Conservation (phyloP, 495 filamentous ascomycete species). For the Arthonia radiata region DNA sequence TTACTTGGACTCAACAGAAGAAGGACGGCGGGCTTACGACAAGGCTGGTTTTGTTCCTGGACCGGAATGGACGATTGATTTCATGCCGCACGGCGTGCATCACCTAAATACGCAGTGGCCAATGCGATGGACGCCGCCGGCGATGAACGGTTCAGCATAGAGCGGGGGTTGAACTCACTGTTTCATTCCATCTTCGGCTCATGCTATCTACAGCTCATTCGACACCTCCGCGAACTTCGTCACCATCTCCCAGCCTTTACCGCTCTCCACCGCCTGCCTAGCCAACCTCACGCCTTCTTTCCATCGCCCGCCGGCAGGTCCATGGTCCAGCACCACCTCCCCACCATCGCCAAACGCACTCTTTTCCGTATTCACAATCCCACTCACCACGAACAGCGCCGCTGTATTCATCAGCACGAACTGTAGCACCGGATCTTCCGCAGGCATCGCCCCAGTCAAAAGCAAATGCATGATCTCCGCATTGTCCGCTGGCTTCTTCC, state of each 20-base stretch:
- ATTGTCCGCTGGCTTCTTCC: constrained; percentile 70
- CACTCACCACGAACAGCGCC: constrained; percentile 56
- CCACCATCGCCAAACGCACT: constrained; percentile 55
- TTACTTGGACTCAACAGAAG: too few species aligned
- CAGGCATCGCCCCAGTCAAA: constrained; percentile 33
- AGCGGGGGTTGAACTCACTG: too few species aligned
- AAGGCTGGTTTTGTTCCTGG: too few species aligned
- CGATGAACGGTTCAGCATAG: too few species aligned
- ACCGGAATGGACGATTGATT: too few species aligned
- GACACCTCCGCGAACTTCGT: neutral
- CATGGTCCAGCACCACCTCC: constrained; percentile 48
- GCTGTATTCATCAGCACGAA: constrained; percentile 91
- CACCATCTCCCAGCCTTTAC: neutral
- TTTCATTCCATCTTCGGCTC: too few species aligned
- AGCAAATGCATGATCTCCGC: constrained; percentile 57
- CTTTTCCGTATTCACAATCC: constrained; percentile 47
- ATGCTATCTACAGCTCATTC: too few species aligned
- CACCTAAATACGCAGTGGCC: too few species aligned
- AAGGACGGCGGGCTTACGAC: too few species aligned
- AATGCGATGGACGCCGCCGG: too few species aligned
- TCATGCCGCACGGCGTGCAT: too few species aligned
- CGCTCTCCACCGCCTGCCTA: constrained; percentile 41
- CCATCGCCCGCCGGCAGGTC: constrained; percentile 70
- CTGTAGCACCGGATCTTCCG: constrained; percentile 63
- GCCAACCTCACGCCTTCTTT: constrained; percentile 76